phyloP scores from a whole-genome alignment of 768 basidiomycete genomes.

The Phlebiopsis gigantea region DNA sequence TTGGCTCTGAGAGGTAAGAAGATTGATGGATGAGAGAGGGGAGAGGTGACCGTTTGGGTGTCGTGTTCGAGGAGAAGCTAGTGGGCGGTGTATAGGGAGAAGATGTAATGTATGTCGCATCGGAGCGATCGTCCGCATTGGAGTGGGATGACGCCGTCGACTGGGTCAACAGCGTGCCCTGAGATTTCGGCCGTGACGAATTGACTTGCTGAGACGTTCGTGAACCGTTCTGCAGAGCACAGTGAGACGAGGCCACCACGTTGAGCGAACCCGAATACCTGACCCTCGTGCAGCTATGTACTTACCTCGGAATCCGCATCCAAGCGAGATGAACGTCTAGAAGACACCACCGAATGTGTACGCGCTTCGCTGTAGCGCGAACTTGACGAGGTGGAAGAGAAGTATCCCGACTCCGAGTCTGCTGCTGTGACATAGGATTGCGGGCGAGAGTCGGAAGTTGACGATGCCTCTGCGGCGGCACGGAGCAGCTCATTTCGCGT shows the following conservation, averaged over 20 bases:
- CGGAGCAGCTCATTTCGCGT: conserved; percentile 46
- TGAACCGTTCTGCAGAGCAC: conserved; percentile 1
- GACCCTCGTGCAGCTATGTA: not conserved
- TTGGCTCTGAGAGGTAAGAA: not conserved
- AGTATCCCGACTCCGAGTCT: conserved; percentile 4
- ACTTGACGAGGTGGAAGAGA: not conserved
- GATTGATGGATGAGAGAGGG: conserved; percentile 13
- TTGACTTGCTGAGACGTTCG: not conserved
- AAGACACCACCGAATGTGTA: not conserved
- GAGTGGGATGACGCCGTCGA: conserved; percentile 12
- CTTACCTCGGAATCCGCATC: conserved; percentile 9
- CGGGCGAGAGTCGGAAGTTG: conserved; percentile 12
- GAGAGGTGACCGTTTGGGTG: conserved; percentile 9
- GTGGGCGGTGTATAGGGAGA: conserved; percentile 10
- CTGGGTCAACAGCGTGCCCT: conserved; percentile 10
- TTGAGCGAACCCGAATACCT: conserved; percentile 7
- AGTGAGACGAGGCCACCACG: conserved; percentile 1
- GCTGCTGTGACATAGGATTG: conserved; percentile 3
- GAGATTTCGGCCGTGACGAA: conserved; percentile 6
- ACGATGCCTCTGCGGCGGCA: conserved; percentile 29
- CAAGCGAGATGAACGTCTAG: conserved; percentile 3
- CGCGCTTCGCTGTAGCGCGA: conserved; percentile 6
- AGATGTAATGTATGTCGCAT: not conserved
- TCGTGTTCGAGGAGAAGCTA: conserved; percentile 8
- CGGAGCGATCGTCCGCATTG: conserved; percentile 7